Evolutionary conservation across 164 flowering plant genomes (phyloP).

Genomic region (Protea cynaroides): DNA sequence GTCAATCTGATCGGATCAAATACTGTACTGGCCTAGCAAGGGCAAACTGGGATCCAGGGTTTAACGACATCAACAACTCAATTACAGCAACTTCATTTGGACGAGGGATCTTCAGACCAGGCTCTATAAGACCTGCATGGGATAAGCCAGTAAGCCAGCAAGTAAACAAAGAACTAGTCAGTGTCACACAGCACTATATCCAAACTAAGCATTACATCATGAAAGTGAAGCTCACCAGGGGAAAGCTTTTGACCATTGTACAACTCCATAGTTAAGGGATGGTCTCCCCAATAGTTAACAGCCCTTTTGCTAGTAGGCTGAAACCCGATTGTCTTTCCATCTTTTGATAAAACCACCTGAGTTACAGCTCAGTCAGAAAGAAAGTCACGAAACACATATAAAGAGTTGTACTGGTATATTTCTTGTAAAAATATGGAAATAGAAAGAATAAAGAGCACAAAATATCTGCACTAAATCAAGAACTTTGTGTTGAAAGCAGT

Average conservation of each 20-base stretch:
- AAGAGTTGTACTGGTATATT: not conserved
- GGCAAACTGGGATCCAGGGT: conserved; percentile 47
- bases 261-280: conserved; percentile 68
- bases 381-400: not conserved
- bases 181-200: conserved; percentile 3
- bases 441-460: no score
- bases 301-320: conserved; percentile 75
- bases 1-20: not conserved
- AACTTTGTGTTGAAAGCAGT: no score
- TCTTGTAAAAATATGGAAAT: not conserved
- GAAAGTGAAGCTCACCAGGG: conserved; percentile 43
- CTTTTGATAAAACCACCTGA: conserved; percentile 65
- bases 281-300: conserved; percentile 75
- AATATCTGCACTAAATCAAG: no score
- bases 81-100: conserved; percentile 42
- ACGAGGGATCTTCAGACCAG: conserved; percentile 43
- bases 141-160: conserved; percentile 2
- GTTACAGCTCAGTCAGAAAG: not conserved
- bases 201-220: not conserved
- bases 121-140: conserved; percentile 60
- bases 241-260: conserved; percentile 60
- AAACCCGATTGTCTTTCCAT: conserved; percentile 65
- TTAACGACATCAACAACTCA: conserved; percentile 70
- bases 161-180: conserved; percentile 1
- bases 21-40: conserved; percentile 51